Base-by-base conservation (phyloP, 164 flowering plant genomes). In the Macadamia integrifolia region DNA sequence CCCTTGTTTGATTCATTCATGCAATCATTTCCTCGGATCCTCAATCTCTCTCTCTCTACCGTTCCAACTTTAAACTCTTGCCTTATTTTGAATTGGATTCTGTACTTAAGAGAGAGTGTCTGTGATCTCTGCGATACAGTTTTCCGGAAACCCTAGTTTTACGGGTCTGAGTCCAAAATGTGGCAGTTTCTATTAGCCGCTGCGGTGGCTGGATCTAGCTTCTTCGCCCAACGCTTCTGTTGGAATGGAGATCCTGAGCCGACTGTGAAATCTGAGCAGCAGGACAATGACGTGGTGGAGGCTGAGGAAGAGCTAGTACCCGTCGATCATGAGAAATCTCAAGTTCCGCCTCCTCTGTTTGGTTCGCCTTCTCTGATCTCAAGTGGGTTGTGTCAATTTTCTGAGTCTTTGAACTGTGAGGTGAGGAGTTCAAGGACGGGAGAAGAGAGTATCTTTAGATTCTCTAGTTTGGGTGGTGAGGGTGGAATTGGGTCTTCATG, bases 141-240 rank as follows among this genome's bases (percentile, higher is more conserved):
- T 35, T 35, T 35, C 40, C 40, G 5, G 40, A 35, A 35, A 35
- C 40, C 40, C 40, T 35, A 35, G 40, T 35, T 15, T 17, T 14
- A 40, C n/a, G 11, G 18, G 64, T 17, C 42, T 32, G 1, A 61
- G 6, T 5, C 14, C 57, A 1, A n/a, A 80, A 90, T 90, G 92
- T 90, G 91, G 92, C 93, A 85, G 60, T 61, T 81, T 31, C 68
- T 85, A 31, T 14, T 86, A 18, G 92, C 82, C n/a, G 92, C 86
- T 3, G 90, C 88, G 6, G 85, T 79, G 3, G 96, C 89, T 42
- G 87, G 88, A 74, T 83, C 90, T 42, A 83, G 89, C 15, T 8
- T 82, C 69, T 52, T 81, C 13, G 92, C 88, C 23, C 83, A 72
- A 64, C 80, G 70, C 42, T 40, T 84, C 68, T 63, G 53, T 48